Conservation (phyloP, 352 stramenopile genomes). For the Pythium sp. region DNA sequence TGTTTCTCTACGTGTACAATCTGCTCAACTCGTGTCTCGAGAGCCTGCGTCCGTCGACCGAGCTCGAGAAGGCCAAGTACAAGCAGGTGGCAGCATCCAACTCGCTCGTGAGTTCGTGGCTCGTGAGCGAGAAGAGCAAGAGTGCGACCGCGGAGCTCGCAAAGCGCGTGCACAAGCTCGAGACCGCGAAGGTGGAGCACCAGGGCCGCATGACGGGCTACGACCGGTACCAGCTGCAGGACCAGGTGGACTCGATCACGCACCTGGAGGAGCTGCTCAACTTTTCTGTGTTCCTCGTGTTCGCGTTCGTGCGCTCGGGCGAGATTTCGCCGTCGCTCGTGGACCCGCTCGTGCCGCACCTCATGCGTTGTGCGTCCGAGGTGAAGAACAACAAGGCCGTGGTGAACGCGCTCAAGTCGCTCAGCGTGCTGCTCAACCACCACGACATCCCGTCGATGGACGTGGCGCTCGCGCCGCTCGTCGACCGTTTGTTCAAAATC, state of each 20-base stretch:
- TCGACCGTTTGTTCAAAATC: slow-evolving; percentile 92
- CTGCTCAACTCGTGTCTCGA: slow-evolving; percentile 75
- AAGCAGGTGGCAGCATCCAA: slow-evolving; percentile 23
- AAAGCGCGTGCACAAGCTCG: slow-evolving; percentile 46
- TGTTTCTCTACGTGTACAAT: slow-evolving; percentile 86
- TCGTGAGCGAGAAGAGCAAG: slow-evolving; percentile 80
- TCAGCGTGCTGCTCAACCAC: slow-evolving; percentile 86
- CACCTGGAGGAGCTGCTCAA: slow-evolving; percentile 85
- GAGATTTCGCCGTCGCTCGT: slow-evolving; percentile 53
- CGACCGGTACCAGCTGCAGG: slow-evolving; percentile 62
- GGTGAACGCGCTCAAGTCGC: slow-evolving; percentile 91
- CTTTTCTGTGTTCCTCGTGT: slow-evolving; percentile 79
- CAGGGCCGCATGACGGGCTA: slow-evolving; percentile 80
- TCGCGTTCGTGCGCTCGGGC: slow-evolving; percentile 55
- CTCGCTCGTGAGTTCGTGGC: slow-evolving; percentile 57
- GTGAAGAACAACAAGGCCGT: slow-evolving; percentile 91
- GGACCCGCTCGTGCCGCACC: slow-evolving; percentile 90
- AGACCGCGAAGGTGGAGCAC: slow-evolving; percentile 53
- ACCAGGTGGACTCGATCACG: slow-evolving; percentile 50
- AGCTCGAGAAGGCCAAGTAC: slow-evolving; percentile 68
- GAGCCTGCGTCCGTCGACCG: slow-evolving; percentile 57
- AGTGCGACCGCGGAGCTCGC: slow-evolving; percentile 58
- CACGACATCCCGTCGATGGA: slow-evolving; percentile 89
- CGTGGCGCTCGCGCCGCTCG: slow-evolving; percentile 72
- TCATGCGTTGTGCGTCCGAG: slow-evolving; percentile 89